Conservation (phyloP, 1,284 basidiomycete species). For the Moesziomyces sp. region DNA sequence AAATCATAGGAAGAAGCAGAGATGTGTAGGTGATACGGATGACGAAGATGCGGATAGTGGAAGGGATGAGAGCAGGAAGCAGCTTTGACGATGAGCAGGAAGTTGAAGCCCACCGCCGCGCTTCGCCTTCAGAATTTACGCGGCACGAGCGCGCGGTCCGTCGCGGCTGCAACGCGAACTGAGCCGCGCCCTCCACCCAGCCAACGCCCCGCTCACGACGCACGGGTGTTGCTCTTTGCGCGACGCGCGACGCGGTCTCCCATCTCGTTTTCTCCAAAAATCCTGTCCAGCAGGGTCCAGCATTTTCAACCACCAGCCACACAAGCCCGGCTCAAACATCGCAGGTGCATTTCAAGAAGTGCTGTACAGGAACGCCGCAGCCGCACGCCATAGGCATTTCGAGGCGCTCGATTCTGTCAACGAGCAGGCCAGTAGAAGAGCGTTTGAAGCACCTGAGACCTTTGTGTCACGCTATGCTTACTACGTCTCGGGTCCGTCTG, state of each 20-base stretch:
- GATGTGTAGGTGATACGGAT: neutral
- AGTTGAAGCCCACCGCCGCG: neutral
- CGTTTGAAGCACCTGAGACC: no score
- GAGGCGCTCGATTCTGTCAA: no score
- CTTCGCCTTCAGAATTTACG: neutral
- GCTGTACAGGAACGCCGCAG: no score
- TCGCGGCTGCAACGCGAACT: neutral
- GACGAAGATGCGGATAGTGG: neutral
- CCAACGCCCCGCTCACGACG: neutral
- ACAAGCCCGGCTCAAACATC: no score
- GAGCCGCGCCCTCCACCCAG: neutral
- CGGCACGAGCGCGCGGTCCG: neutral
- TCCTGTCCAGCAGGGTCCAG: neutral
- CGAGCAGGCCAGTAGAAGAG: no score
- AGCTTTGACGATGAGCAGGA: neutral
- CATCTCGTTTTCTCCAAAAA: conserved; percentile 6
- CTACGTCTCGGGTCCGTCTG: neutral
- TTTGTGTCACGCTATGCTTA: no score
- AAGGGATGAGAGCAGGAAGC: neutral
- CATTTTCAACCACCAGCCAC: no score
- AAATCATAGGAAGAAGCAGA: neutral
- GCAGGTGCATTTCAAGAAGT: no score
- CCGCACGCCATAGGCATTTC: no score
- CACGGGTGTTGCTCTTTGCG: conserved; percentile 30
- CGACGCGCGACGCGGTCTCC: conserved; percentile 42